phyloP scores from a whole-genome alignment of 1,284 basidiomycete genomes.

The Puccinia sorghi region DNA sequence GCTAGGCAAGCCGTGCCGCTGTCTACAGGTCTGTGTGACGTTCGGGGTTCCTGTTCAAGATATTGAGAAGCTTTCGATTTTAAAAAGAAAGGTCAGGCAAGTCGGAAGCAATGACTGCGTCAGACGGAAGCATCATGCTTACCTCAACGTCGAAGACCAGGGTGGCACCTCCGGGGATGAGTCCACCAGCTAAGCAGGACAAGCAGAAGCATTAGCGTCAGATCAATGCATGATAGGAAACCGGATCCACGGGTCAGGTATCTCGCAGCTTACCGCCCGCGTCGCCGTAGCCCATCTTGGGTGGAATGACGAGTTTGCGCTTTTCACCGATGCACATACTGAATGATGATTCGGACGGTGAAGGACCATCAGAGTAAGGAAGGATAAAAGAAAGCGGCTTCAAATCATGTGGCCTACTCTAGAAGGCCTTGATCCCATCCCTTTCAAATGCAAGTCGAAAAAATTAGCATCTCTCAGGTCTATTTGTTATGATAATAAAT shows the following conservation, averaged over 20 bases:
- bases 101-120: background rate
- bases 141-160: slow-evolving; percentile 58
- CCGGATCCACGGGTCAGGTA: background rate
- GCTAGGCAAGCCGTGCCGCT: background rate
- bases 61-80: slow-evolving; percentile 27
- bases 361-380: background rate
- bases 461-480: background rate
- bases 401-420: slow-evolving; percentile 47
- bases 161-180: slow-evolving; percentile 57
- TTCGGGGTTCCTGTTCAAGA: slow-evolving; percentile 29
- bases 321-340: slow-evolving; percentile 59
- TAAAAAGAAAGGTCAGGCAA: background rate
- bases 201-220: background rate
- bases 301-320: slow-evolving; percentile 58
- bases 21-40: slow-evolving; percentile 27
- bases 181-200: slow-evolving; percentile 53
- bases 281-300: slow-evolving; percentile 56
- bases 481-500: background rate
- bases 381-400: background rate
- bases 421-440: slow-evolving; percentile 58
- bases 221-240: background rate
- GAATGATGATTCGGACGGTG: background rate
- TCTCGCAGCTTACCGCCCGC: slow-evolving; percentile 50
- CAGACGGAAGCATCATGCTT: background rate
- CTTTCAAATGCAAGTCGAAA: background rate